Evolutionary conservation across 2,329 filamentous ascomycete species (phyloP), one percentile per base, ranked within the genome.

Genomic region (Magnaporthales sp.): DNA sequence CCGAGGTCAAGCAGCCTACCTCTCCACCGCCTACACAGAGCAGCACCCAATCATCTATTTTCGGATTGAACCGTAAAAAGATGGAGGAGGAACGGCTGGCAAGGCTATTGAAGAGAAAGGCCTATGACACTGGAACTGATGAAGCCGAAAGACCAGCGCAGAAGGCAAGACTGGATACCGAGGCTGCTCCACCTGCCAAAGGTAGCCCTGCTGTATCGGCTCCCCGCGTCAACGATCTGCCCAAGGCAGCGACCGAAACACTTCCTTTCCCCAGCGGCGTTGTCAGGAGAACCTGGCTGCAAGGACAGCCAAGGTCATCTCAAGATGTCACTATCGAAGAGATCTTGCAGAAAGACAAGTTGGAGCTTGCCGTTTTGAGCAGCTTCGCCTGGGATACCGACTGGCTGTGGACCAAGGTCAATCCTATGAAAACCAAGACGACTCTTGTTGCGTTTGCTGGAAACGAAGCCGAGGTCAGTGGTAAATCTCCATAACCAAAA

Each of bases 271-370:
- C 80, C 2, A 76, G 77, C 56, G 94, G 93, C 1, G 80, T 82
- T 0, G 86, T 98, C 62, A 95, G 92, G 77, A 92, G 90, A 73
- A 98, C 95, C 0, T 94, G 90, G 86, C 87, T 86, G 0, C 80
- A 80, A 46, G 88, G 89, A 2, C 86, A 85, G 69, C 79, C 83
- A 1, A 83, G 91, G 46, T 80, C 75, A 0, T 80, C 80, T 4
- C 84, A 93, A 68, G 92, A 96, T 69, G 92, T 98, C 74, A 95
- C 88, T 68, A 88, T 98, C 56, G 92, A 96, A 72, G 93, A 97
- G 75, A 85, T 97, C 0, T 77, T 97, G 1, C 90, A 96, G 74
- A 89, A 86, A 68, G 78, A 86, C 1, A 83, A 88, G 13, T 80
- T 98, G 9, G 81, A 91, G 64, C 85, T 92, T 54, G 93, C 92